Evolutionary conservation across 2,329 filamentous ascomycete species (phyloP).

Genomic region (Chaetomiaceae sp.): DNA sequence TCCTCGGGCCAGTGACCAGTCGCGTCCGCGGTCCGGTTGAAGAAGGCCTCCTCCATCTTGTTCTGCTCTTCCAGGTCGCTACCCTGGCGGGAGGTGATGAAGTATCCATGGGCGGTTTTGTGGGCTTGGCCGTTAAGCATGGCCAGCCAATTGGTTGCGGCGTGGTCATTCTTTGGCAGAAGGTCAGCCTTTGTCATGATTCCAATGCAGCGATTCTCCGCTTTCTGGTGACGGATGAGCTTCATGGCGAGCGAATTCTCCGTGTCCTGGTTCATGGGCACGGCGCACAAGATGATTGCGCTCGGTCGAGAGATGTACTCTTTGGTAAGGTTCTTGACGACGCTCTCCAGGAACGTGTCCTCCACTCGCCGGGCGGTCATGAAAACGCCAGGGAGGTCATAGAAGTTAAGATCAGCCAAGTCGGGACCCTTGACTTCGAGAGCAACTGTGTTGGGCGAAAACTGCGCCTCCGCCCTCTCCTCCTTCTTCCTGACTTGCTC

Average conservation of each 20-base stretch:
- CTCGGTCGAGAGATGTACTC: conserved; percentile 64
- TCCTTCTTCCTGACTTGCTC: conserved; percentile 27
- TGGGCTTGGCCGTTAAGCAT: conserved; percentile 60
- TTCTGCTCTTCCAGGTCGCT: conserved; percentile 44
- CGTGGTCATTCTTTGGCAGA: conserved; percentile 46
- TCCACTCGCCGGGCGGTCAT: conserved; percentile 57
- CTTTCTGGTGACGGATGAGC: conserved; percentile 53
- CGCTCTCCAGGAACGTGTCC: conserved; percentile 62
- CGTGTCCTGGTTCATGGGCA: conserved; percentile 72
- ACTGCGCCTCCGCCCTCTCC: conserved; percentile 52
- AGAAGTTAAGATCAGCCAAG: conserved; percentile 72
- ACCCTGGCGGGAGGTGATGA: conserved; percentile 64
- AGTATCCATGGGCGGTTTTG: conserved; percentile 67
- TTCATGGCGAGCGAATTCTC: conserved; percentile 67
- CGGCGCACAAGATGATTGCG: conserved; percentile 69
- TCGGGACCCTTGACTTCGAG: conserved; percentile 67
- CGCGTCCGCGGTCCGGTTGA: conserved; percentile 33
- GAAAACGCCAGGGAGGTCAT: conserved; percentile 80
- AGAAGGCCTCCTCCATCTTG: conserved; percentile 48
- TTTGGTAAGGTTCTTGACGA: conserved; percentile 64
- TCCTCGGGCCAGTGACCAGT: conserved; percentile 41
- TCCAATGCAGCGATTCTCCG: conserved; percentile 57
- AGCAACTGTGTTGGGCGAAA: conserved; percentile 75
- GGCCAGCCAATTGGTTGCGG: conserved; percentile 54
- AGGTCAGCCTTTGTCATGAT: conserved; percentile 84